Base-by-base conservation (phyloP, 2,329 filamentous ascomycete genomes). In the Talaromyces sp. region DNA sequence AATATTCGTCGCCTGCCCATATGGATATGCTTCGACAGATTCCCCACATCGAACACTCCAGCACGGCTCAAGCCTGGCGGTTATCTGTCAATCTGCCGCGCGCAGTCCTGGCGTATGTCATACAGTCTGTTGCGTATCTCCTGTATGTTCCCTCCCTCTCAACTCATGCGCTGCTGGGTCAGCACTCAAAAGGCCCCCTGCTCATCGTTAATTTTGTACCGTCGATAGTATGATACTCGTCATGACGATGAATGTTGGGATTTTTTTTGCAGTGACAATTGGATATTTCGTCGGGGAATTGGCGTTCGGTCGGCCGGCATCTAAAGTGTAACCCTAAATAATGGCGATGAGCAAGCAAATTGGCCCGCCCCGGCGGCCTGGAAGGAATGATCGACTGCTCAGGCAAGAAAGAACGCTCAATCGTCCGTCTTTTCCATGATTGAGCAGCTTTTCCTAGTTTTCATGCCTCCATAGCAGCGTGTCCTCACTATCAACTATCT, bases 231-330 rank as follows among this genome's bases (percentile, higher is more conserved):
- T 59, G 56, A 59, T 59, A 27, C 37, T 59, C 35, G 56, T 59
- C 56, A 59, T 59, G 56, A 59, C 56, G 27, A 59, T 59, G 56
- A 59, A 59, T 45, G 56, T 59, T 6, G 56, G 56, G 10, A 43
- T 59, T 24, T 59, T 59, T 24, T 59, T 59, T 33, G 56, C 56
- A 45, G 56, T 45, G 19, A 59, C 56, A 6, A 59, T 45, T 43
- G 56, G 56, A 3, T 59, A 43, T 45, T 59, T 59, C 13, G 11
- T 59, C 13, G 56, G 56, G 5, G 56, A 59, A 24, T 24, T 59
- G 14, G 37, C 14, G 5, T 59, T 59, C 14, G 56, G 56, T 10
- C 56, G 56, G 37, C 56, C 2, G 2, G 22, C 22, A 22, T 22
- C 22, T 22, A 22, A 22, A 22, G 22, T 22, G 22, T 22, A 22